Conservation (phyloP, 2,329 filamentous ascomycete species). For the Leptographium lundbergii region DNA sequence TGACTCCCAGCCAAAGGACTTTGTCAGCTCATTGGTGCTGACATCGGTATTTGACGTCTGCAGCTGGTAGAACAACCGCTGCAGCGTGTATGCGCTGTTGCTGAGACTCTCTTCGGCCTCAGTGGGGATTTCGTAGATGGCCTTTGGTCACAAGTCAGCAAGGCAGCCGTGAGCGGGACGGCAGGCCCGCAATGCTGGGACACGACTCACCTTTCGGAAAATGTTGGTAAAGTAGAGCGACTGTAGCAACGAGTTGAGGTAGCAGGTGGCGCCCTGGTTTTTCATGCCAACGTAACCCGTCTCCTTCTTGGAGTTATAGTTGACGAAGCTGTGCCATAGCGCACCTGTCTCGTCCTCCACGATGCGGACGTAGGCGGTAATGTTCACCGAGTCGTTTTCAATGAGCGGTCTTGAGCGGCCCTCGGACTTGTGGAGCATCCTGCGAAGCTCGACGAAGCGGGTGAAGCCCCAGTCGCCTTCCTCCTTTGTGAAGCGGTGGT, state of each 20-base stretch:
- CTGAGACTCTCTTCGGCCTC: conserved; percentile 65
- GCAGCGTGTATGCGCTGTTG: conserved; percentile 88
- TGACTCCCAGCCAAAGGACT: conserved; percentile 97
- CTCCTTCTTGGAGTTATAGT: conserved; percentile 98
- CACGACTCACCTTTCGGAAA: conserved; percentile 63
- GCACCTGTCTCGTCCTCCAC: conserved; percentile 82
- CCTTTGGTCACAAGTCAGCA: conserved; percentile 32
- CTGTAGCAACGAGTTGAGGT: conserved; percentile 73
- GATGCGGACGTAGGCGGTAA: conserved; percentile 71
- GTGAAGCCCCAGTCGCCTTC: conserved; percentile 99
- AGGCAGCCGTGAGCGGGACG: background rate
- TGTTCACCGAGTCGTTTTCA: conserved; percentile 63
- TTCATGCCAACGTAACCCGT: conserved; percentile 94
- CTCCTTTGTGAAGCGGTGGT: conserved; percentile 90
- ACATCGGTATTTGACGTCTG: conserved; percentile 79
- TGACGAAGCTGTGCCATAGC: conserved; percentile 80
- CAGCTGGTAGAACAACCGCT: conserved; percentile 87
- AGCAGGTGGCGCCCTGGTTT: conserved; percentile 91
- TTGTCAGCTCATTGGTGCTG: conserved; percentile 82
- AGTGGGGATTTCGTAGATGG: conserved; percentile 94
- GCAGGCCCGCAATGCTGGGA: background rate
- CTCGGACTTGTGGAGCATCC: conserved; percentile 67
- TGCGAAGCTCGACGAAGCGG: conserved; percentile 79
- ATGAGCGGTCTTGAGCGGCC: conserved; percentile 55
- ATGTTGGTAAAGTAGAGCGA: conserved; percentile 81